Evolutionary conservation across 805 yeast species (phyloP).

Genomic region (Grigorovia transvaalensis): DNA sequence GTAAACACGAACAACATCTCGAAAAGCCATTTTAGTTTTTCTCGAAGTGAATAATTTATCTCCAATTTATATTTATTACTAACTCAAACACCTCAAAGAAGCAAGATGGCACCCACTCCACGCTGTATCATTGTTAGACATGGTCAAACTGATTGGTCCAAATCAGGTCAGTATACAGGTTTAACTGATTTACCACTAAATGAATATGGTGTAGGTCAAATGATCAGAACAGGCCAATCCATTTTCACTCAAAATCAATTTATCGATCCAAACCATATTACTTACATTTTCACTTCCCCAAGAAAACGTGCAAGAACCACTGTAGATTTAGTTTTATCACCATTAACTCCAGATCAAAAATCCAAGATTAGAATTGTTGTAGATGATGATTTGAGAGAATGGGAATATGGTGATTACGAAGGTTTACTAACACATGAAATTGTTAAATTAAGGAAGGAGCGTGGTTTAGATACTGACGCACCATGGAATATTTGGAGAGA

Average conservation of each 20-base stretch:
- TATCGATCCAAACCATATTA: constrained; percentile 53
- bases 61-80: background rate
- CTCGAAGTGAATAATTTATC: background rate
- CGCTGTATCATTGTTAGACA: constrained; percentile 68
- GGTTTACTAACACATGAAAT: constrained; percentile 67
- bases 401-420: constrained; percentile 97
- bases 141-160: constrained; percentile 94
- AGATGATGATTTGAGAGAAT: constrained; percentile 73
- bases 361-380: constrained; percentile 35
- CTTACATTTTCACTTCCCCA: constrained; percentile 69
- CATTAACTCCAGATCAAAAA: constrained; percentile 35
- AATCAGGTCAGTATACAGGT: constrained; percentile 86
- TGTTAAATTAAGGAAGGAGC: constrained; percentile 41
- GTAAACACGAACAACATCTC: background rate
- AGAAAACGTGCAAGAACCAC: constrained; percentile 72
- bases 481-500: constrained; percentile 82
- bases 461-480: constrained; percentile 43
- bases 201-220: constrained; percentile 64
- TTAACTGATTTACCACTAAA: constrained; percentile 74
- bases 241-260: constrained; percentile 52
- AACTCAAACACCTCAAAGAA: background rate
- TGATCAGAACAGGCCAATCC: constrained; percentile 59
- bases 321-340: constrained; percentile 48
- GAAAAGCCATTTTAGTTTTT: background rate
- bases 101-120: constrained; percentile 37